Percentiles rank a stretch among this genome's conserved stretches.
phyloP scores from a whole-genome alignment of 108 stramenopile genomes.

The Thalassiosira profunda region DNA sequence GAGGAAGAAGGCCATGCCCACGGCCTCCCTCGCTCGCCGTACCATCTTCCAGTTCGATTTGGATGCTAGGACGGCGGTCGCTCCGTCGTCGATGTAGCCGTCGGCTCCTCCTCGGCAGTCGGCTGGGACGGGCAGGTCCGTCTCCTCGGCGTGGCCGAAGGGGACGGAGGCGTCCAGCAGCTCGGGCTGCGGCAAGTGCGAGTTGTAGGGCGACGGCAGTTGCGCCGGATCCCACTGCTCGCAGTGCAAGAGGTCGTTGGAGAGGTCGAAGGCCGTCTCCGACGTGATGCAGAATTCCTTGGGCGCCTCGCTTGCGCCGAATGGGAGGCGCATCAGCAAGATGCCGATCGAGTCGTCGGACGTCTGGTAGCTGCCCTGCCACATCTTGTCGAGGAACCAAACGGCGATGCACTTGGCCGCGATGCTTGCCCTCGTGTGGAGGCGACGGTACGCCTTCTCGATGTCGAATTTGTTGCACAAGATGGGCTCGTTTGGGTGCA shows the following conservation, averaged over 20 bases:
- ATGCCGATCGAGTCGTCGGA: not conserved
- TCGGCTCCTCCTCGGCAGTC: not conserved
- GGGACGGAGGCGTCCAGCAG: too few relatives aligned
- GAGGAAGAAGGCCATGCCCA: not conserved
- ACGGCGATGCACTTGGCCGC: slow-evolving; percentile 8
- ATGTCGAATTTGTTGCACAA: slow-evolving; percentile 14
- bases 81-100: slow-evolving; percentile 12
- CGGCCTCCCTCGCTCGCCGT: not conserved
- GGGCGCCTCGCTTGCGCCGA: slow-evolving; percentile 9
- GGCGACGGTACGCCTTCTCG: slow-evolving; percentile 14
- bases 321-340: slow-evolving; percentile 10
- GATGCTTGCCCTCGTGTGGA: slow-evolving; percentile 12
- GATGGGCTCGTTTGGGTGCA: slow-evolving; percentile 8
- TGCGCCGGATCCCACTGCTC: not conserved
- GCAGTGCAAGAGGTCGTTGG: slow-evolving; percentile 10
- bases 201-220: not conserved
- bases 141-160: not conserved
- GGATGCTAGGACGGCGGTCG: not conserved
- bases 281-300: slow-evolving; percentile 1
- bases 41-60: too few relatives aligned
- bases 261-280: slow-evolving; percentile 16
- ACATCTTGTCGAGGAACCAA: not conserved
- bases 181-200: not conserved
- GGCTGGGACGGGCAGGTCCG: not conserved
- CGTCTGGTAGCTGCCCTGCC: too few relatives aligned